Evolutionary conservation across 2,329 filamentous ascomycete genomes (phyloP).

Genomic region (Ceratocystis colombiana): DNA sequence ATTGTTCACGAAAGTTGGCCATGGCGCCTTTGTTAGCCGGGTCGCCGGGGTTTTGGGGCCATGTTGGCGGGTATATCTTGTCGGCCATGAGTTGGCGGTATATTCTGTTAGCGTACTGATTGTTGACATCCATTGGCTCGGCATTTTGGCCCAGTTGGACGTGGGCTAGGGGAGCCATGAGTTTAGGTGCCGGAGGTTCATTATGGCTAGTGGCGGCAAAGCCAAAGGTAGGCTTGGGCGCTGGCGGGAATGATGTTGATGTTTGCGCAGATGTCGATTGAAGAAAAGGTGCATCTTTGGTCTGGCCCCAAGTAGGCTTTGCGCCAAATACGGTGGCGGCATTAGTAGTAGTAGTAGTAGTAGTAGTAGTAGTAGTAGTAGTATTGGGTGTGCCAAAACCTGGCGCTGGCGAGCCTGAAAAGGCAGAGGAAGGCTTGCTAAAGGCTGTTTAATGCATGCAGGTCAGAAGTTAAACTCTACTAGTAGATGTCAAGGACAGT

Average conservation of each 20-base stretch:
- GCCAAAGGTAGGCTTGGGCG: background rate
- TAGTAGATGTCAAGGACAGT: background rate
- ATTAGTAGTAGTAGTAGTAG: background rate
- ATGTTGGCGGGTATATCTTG: conserved; percentile 44
- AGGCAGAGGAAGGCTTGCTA: conserved; percentile 4
- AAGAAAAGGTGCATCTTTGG: background rate
- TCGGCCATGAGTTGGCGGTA: conserved; percentile 45
- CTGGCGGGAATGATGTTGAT: conserved; percentile 1
- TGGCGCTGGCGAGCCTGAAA: background rate
- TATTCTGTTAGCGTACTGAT: conserved; percentile 42
- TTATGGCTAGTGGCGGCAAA: background rate
- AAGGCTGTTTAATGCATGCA: background rate
- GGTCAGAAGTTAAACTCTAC: background rate
- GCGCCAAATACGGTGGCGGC: conserved; percentile 10
- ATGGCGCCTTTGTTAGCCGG: conserved; percentile 42
- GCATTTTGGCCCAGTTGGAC: conserved; percentile 20
- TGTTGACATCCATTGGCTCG: conserved; percentile 29
- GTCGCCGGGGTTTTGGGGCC: conserved; percentile 47
- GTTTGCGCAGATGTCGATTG: background rate
- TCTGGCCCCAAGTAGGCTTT: background rate
- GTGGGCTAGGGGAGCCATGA: background rate
- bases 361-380: background rate
- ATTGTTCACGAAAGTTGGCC: conserved; percentile 45
- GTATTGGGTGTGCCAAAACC: background rate
- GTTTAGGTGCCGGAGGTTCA: background rate